phyloP scores from a whole-genome alignment of 257 asterid genomes.

The Fraxinus americana region DNA sequence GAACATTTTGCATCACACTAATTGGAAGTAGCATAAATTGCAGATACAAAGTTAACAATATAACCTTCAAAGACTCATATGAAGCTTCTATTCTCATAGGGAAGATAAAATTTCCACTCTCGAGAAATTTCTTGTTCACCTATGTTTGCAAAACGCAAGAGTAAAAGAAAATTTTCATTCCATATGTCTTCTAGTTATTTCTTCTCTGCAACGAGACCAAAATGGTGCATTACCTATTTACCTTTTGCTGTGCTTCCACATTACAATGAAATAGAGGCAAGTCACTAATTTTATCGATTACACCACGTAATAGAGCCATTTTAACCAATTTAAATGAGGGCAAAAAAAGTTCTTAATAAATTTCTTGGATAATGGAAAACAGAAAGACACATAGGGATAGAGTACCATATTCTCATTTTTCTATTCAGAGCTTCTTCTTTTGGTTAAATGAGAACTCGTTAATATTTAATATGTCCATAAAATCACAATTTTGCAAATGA shows the following conservation, averaged over 20 bases:
- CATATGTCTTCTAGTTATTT: not conserved
- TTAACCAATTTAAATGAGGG: not conserved
- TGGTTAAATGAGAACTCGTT: not conserved
- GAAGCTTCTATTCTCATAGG: conserved; percentile 3
- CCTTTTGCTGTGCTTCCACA: too few relatives aligned
- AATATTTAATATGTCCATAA: not conserved
- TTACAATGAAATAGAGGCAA: too few relatives aligned
- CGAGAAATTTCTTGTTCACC: not conserved
- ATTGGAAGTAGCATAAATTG: conserved; percentile 1
- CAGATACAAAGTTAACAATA: not conserved
- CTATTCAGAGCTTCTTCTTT: not conserved
- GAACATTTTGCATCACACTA: conserved; percentile 1
- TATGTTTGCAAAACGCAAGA: not conserved
- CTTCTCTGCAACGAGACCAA: too few relatives aligned
- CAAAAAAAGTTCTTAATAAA: not conserved
- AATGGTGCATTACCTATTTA: too few relatives aligned
- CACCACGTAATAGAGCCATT: not conserved
- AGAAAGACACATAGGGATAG: not conserved
- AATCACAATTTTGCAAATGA: not conserved
- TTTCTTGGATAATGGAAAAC: not conserved
- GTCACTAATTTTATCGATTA: not conserved
- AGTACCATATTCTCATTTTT: not conserved
- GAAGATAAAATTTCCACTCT: not conserved
- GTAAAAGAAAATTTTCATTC: not conserved
- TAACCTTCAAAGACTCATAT: not conserved